Percentiles rank a stretch among this genome's conserved stretches.
phyloP scores from a whole-genome alignment of 257 asterid species.

The Gynochthodes officinalis region DNA sequence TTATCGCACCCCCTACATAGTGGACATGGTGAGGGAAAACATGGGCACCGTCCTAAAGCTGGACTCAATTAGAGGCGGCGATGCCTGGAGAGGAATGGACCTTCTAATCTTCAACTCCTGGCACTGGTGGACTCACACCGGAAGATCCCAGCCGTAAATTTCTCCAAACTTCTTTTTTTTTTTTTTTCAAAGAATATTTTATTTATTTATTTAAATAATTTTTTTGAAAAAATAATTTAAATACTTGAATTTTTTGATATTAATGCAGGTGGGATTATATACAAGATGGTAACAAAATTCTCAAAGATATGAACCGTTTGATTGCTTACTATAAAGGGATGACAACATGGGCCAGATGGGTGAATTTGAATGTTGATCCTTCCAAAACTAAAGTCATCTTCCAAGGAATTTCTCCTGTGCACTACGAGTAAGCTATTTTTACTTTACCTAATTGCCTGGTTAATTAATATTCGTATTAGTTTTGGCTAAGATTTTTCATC shows the following conservation, averaged over 20 bases:
- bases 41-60: slow-evolving; percentile 57
- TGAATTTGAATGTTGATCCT: slow-evolving; percentile 61
- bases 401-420: slow-evolving; percentile 90
- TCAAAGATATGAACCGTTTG: slow-evolving; percentile 84
- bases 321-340: slow-evolving; percentile 78
- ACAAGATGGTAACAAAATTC: slow-evolving; percentile 54
- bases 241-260: no score
- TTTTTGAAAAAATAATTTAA: neutral
- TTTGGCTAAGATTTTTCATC: no score
- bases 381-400: slow-evolving; percentile 78
- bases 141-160: slow-evolving; percentile 67
- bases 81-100: slow-evolving; percentile 81
- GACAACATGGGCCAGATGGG: slow-evolving; percentile 94
- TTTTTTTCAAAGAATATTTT: neutral
- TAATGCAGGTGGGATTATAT: slow-evolving; percentile 70
- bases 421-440: slow-evolving; percentile 71
- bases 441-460: no score
- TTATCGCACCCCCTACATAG: slow-evolving; percentile 71
- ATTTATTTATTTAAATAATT: neutral
- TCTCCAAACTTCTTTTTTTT: neutral
- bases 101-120: slow-evolving; percentile 76
- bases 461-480: no score
- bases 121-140: slow-evolving; percentile 98
- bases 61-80: slow-evolving; percentile 58
- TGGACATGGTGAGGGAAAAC: slow-evolving; percentile 56